Evolutionary conservation across 805 yeast species (phyloP), one percentile per base, ranked within the genome.

Genomic region (Starmerella powellii): DNA sequence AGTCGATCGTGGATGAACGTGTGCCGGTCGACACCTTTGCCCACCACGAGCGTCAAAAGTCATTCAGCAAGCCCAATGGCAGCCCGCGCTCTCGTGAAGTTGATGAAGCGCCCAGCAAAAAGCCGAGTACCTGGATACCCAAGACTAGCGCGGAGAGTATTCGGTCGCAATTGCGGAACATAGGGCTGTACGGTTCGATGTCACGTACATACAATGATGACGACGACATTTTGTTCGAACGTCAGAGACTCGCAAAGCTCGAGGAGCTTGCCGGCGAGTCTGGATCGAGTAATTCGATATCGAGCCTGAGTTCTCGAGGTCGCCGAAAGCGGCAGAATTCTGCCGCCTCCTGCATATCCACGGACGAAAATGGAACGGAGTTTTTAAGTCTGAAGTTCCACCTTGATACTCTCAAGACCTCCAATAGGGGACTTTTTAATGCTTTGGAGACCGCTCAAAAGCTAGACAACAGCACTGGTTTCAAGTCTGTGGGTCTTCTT

Each of bases 371-470:
- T 17, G 16, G 31, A 17, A 21, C 18, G 21, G 33, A 23, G 23
- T n/a, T 16, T 17, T 24, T 33, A 18, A 8, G 6, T n/a, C 31
- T 32, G 31, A 29, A 93, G 29, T 46, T 43, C 32, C 65, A 68
- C 31, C 74, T 87, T 21, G 78, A 75, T 2, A 71, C 71, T n/a
- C 73, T 76, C 32, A 68, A 63, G 6, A 76, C 76, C 50, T 95
- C 96, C 6, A 91, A 91, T 56, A 94, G 87, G 26, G 91, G 95
- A 8, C 69, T 91, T 54, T 73, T 74, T 47, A 88, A 91, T 51
- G 95, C 97, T 0, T 73, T 91, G 13, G 70, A 72, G 37, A 63
- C 79, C 6, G 80, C 88, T 0, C 44, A 48, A 30, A 55, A 62
- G 0, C 63, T 66, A 10, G 58, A 56, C 6, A 31, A 37, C 2